Percentiles rank a stretch among this genome's conserved stretches.
These are phyloP conservation scores for Nidularia pulvinata DNA, from an alignment of 768 basidiomycete species.

Conservation along the genomic window DNA sequence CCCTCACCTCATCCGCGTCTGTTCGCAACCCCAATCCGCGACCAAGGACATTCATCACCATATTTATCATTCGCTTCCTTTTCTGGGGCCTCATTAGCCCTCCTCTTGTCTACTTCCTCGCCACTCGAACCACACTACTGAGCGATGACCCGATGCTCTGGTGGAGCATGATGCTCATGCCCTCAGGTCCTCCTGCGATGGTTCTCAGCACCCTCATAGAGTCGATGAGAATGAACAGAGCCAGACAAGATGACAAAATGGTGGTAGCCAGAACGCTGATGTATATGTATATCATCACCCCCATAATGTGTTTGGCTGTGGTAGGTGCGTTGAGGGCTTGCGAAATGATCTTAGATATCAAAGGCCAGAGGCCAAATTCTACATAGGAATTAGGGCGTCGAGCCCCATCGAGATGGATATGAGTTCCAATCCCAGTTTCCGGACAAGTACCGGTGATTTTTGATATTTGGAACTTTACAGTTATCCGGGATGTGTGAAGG, in stretches of 20 bases:
- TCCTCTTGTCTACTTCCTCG: constrained; percentile 3
- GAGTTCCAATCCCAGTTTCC: no score
- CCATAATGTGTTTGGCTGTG: constrained; percentile 3
- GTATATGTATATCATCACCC: constrained; percentile 4
- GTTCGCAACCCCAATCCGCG: constrained; percentile 2
- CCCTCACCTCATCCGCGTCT: background rate
- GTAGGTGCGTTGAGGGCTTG: constrained; percentile 3
- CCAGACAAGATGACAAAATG: constrained; percentile 2
- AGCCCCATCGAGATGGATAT: no score
- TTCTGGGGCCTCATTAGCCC: constrained; percentile 4
- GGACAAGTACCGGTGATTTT: no score
- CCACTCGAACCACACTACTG: background rate
- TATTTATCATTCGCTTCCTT: constrained; percentile 4
- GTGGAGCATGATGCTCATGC: constrained; percentile 10
- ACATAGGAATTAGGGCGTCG: no score
- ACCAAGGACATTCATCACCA: background rate
- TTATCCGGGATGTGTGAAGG: no score
- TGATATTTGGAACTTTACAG: no score
- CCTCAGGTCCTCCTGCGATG: constrained; percentile 5
- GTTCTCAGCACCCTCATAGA: constrained; percentile 4
- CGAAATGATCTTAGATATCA: background rate
- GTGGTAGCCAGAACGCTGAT: constrained; percentile 6
- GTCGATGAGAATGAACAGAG: background rate
- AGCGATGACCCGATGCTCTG: constrained; percentile 5
- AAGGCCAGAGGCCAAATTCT: background rate